A percentile compares a stretch with the other conserved stretches of the same genome.
phyloP scores from a whole-genome alignment of 345 rosid species.

The Abelmoschus esculentus region DNA sequence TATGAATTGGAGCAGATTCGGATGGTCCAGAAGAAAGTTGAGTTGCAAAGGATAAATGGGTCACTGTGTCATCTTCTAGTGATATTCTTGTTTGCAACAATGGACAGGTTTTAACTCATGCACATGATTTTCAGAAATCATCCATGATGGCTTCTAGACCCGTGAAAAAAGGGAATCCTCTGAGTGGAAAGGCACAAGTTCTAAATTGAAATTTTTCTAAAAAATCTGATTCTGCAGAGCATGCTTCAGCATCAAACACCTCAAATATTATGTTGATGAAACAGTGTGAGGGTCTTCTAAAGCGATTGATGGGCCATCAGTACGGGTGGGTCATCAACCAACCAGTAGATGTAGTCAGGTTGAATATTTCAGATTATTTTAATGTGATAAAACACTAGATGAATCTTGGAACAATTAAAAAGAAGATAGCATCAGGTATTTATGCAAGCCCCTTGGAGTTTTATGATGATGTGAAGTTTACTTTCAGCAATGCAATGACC shows the following conservation, averaged over 20 bases:
- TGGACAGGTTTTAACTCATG: constrained; percentile 31
- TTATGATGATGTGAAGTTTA: constrained; percentile 76
- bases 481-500: constrained; percentile 83
- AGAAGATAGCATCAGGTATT: constrained; percentile 44
- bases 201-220: constrained; percentile 47
- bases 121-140: constrained; percentile 31
- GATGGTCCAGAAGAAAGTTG: constrained; percentile 51
- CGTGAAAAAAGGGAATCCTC: constrained; percentile 47
- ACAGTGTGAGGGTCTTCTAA: constrained; percentile 23
- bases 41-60: constrained; percentile 39
- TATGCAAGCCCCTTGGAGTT: constrained; percentile 74
- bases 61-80: constrained; percentile 49
- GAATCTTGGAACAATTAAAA: constrained; percentile 83
- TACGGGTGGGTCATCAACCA: constrained; percentile 69
- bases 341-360: constrained; percentile 75
- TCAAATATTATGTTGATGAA: constrained; percentile 37
- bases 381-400: constrained; percentile 70
- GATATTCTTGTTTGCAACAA: constrained; percentile 58
- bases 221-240: constrained; percentile 43
- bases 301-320: constrained; percentile 67
- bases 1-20: constrained; percentile 64
- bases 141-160: constrained; percentile 23
- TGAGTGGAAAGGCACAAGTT: constrained; percentile 26
- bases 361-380: constrained; percentile 81
- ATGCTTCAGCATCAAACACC: constrained; percentile 26